Evolutionary conservation across 2,329 filamentous ascomycete genomes (phyloP).

Genomic region (Scortechinia acanthostroma): DNA sequence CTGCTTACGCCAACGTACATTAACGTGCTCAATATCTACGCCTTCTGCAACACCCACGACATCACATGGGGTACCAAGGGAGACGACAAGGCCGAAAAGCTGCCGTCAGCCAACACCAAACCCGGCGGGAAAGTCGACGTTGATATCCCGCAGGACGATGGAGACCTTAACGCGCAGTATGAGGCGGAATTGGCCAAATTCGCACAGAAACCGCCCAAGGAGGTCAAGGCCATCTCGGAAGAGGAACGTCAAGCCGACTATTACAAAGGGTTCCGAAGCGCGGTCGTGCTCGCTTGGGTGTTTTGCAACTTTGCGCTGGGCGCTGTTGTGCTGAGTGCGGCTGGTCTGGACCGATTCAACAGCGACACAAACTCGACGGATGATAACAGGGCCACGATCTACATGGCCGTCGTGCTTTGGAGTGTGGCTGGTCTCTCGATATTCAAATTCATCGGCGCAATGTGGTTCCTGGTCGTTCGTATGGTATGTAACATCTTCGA

Average conservation of each 20-base stretch:
- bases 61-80: constrained; percentile 98
- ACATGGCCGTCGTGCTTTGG: constrained; percentile 42
- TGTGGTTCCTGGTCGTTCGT: constrained; percentile 61
- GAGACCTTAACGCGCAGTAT: constrained; percentile 91
- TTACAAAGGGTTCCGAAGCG: constrained; percentile 89
- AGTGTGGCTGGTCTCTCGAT: constrained; percentile 57
- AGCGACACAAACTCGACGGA: constrained; percentile 23
- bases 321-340: constrained; percentile 79
- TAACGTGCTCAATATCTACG: constrained; percentile 97
- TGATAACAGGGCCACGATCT: constrained; percentile 37
- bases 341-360: constrained; percentile 66
- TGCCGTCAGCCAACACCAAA: constrained; percentile 82
- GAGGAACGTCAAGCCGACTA: constrained; percentile 70
- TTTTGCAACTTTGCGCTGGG: constrained; percentile 86
- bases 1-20: constrained; percentile 92
- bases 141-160: constrained; percentile 90
- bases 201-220: constrained; percentile 64
- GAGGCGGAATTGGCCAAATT: constrained; percentile 76
- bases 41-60: constrained; percentile 96
- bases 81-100: constrained; percentile 87
- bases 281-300: constrained; percentile 92
- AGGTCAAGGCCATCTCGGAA: constrained; percentile 51
- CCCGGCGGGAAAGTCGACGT: constrained; percentile 74
- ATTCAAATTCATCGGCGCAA: constrained; percentile 58
- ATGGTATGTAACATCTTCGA: constrained; percentile 31